Evolutionary conservation across 768 basidiomycete genomes (phyloP), one percentile per base, ranked within the genome.

Genomic region (Leccinum rimulosum): DNA sequence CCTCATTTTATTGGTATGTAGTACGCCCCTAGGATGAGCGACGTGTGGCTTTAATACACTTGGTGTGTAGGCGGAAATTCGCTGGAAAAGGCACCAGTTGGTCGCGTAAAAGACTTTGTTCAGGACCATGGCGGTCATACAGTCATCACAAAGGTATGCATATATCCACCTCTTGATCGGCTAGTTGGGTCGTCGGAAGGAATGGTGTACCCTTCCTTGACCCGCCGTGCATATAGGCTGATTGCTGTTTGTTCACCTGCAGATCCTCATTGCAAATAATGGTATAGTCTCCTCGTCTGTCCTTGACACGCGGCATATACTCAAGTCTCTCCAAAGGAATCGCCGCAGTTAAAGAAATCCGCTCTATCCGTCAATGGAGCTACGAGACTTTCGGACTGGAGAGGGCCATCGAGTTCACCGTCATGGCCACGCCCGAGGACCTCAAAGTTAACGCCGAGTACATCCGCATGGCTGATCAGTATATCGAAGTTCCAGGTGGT

Each of bases 391-490:
- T 99, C 75, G 97, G 97, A 60, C 87, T 86, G 56, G 97, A 99
- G 71, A 89, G 93, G 65, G 92, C 91, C 56, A 83, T 99, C 77
- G 95, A 99, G 74, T 98, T 99, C 81, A 96, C 95, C 40, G 97
- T 98, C 60, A 98, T 99, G 97, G 95, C 97, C 53, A 99, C 97
- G 12, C 97, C 97, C 25, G 97, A 99, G 73, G 96, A 98, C 77
- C 80, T 98, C 63, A 93, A 94, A 74, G 95, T 98, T 74, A 99
- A 99, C 69, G 97, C 97, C 33, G 97, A 99, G 70, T 99, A 99
- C 76, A 99, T 99, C 74, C 90, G 97, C 61, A 99, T 99, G 97
- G 97, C 97, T 47, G 97, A 99, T 74, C 89, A 95, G 67, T 98
- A 97, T 72, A 90, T 99, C 70, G 97, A 99, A 75, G 97, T 99